Evolutionary conservation across 2,329 filamentous ascomycete species (phyloP).

Genomic region (Didymella keratinophila): DNA sequence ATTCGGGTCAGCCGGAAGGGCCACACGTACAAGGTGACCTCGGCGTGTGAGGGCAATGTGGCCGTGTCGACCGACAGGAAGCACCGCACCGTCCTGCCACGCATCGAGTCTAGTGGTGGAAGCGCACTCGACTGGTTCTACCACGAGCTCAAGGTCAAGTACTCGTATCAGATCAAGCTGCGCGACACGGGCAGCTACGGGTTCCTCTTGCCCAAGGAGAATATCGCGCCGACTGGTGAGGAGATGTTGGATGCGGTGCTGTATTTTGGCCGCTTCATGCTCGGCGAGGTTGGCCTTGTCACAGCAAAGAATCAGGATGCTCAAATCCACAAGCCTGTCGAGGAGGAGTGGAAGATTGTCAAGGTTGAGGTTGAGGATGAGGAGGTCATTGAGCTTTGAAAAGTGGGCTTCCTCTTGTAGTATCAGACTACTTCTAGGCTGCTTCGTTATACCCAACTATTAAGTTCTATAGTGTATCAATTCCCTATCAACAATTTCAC

Average conservation of each 20-base stretch:
- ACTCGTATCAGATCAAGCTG: conserved; percentile 93
- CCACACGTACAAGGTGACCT: conserved; percentile 70
- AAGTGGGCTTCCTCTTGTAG: background rate
- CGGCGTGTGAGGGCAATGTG: conserved; percentile 85
- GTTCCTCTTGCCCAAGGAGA: conserved; percentile 84
- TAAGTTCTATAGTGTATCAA: background rate
- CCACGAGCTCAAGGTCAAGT: conserved; percentile 80
- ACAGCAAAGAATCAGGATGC: conserved; percentile 9
- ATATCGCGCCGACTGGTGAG: conserved; percentile 88
- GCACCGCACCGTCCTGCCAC: conserved; percentile 52
- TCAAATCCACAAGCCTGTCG: background rate
- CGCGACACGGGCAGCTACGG: conserved; percentile 94
- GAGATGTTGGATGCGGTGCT: conserved; percentile 85
- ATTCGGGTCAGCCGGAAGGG: conserved; percentile 83
- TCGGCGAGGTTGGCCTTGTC: conserved; percentile 55
- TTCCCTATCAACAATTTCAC: too few relatives aligned
- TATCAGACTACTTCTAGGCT: background rate
- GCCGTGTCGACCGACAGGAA: conserved; percentile 44
- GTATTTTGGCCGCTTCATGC: conserved; percentile 82
- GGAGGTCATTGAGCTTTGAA: conserved; percentile 9
- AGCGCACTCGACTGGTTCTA: conserved; percentile 96
- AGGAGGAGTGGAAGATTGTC: background rate
- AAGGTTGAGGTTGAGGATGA: background rate
- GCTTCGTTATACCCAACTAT: conserved; percentile 12
- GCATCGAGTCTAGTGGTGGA: conserved; percentile 79